Evolutionary conservation across 1,284 basidiomycete species (phyloP), one percentile per base, ranked within the genome.

Genomic region (Laetiporus sulphureus): DNA sequence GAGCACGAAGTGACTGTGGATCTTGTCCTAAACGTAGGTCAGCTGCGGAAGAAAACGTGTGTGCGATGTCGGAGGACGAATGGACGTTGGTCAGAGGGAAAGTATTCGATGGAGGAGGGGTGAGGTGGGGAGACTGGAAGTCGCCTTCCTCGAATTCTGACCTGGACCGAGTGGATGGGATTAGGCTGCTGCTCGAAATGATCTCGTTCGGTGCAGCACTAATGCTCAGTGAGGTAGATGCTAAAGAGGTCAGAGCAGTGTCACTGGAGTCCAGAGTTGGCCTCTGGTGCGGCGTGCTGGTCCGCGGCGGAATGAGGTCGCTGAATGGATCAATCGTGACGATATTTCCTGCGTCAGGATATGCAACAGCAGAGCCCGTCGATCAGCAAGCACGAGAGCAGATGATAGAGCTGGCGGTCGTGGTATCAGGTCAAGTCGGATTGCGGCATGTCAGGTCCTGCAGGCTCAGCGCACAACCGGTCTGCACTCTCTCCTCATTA

Each of bases 241-340:
- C 35, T 36, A 42, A 27, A 18, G 46, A 29, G 40, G 51, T 46
- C 50, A 53, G 56, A 56, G 52, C 51, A 47, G 55, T 42, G 51
- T 54, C 60, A 47, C 63, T 55, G 59, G 65, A 58, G 64, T 72
- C 69, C 69, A 75, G 67, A 58, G 67, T 64, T 60, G 66, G 49
- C 57, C 62, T 55, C 51, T 64, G 55, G 55, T 60, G 65, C 40
- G 61, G 56, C 61, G 61, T 60, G 57, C 57, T 60, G 60, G 75
- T 75, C 79, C 75, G 72, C 61, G 71, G 56, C 65, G 68, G 60
- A 68, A 63, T 67, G 64, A 71, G 63, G 59, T 69, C 64, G 56
- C 69, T 75, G 69, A 71, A 64, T 67, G 80, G 69, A 79, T 81
- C 77, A 83, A 83, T 83, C 67, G 71, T 83, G 74, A 65, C 73